phyloP scores from a whole-genome alignment of 805 yeast genomes.

The Lipomyces oligophaga region DNA sequence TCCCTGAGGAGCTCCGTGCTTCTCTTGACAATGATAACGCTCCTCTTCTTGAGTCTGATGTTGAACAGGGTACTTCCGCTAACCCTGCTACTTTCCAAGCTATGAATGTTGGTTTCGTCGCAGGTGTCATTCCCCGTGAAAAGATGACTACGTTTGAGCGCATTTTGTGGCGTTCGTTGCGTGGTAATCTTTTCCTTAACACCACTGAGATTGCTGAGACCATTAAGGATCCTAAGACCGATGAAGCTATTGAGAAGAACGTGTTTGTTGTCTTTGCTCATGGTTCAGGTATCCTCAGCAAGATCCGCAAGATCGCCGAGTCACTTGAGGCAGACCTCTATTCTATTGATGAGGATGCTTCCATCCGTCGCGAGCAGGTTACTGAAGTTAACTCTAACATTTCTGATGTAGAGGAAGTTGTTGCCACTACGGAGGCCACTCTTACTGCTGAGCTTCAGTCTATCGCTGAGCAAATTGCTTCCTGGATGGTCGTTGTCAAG shows the following conservation, averaged over 20 bases:
- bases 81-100: conserved; percentile 22
- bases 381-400: conserved; percentile 47
- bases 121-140: conserved; percentile 77
- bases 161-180: conserved; percentile 84
- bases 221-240: conserved; percentile 58
- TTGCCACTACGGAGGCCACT: conserved; percentile 62
- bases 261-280: conserved; percentile 89
- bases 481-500: conserved; percentile 65
- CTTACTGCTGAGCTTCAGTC: conserved; percentile 73
- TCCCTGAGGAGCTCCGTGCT: conserved; percentile 36
- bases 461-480: conserved; percentile 66
- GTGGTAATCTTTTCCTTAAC: conserved; percentile 85
- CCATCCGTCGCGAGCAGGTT: conserved; percentile 39
- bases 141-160: conserved; percentile 70
- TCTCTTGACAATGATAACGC: conserved; percentile 39
- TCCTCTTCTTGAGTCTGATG: conserved; percentile 41
- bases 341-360: conserved; percentile 51
- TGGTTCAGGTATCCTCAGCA: conserved; percentile 67
- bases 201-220: conserved; percentile 68
- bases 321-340: conserved; percentile 81
- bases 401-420: conserved; percentile 56
- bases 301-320: conserved; percentile 79
- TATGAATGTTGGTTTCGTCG: conserved; percentile 50
- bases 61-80: conserved; percentile 29
- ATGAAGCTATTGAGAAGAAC: conserved; percentile 61